Percentiles rank a stretch among this genome's conserved stretches.
phyloP scores from a whole-genome alignment of 1,284 basidiomycete species.

The Puccinia horiana region DNA sequence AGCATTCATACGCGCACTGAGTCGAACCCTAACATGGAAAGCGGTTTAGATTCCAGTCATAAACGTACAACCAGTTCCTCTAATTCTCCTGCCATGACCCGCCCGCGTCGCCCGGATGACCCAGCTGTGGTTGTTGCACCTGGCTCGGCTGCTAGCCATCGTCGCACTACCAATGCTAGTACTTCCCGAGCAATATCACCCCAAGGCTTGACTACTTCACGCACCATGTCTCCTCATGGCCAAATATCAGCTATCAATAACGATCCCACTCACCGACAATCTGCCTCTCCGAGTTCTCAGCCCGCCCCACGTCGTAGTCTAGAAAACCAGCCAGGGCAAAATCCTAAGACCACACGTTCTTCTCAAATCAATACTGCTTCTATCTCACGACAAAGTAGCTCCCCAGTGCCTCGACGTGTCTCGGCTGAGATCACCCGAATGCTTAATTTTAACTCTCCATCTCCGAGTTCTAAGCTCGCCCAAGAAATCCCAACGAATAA shows the following conservation, averaged over 20 bases:
- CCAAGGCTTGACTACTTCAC: background rate
- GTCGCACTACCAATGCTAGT: slow-evolving; percentile 32
- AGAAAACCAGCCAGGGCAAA: background rate
- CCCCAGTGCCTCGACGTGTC: slow-evolving; percentile 14
- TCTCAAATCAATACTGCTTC: background rate
- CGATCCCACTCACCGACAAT: slow-evolving; percentile 5
- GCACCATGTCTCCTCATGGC: slow-evolving; percentile 14
- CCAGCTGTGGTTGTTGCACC: background rate
- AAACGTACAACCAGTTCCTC: slow-evolving; percentile 26
- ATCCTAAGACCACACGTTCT: background rate
- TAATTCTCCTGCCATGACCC: background rate
- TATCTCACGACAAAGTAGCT: slow-evolving; percentile 4
- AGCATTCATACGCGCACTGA: slow-evolving; percentile 53
- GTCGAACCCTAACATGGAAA: slow-evolving; percentile 3
- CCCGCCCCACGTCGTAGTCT: slow-evolving; percentile 1
- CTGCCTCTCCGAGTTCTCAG: slow-evolving; percentile 24
- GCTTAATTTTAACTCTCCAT: slow-evolving; percentile 20
- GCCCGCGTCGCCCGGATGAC: slow-evolving; percentile 37
- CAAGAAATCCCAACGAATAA: slow-evolving; percentile 12
- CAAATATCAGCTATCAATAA: background rate
- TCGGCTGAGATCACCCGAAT: slow-evolving; percentile 35
- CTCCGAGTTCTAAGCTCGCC: background rate
- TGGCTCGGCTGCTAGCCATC: slow-evolving; percentile 1
- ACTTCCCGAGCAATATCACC: slow-evolving; percentile 6
- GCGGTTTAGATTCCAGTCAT: background rate